phyloP scores from a whole-genome alignment of 2,329 filamentous ascomycete genomes.

The Dothidotthia symphoricarpi region DNA sequence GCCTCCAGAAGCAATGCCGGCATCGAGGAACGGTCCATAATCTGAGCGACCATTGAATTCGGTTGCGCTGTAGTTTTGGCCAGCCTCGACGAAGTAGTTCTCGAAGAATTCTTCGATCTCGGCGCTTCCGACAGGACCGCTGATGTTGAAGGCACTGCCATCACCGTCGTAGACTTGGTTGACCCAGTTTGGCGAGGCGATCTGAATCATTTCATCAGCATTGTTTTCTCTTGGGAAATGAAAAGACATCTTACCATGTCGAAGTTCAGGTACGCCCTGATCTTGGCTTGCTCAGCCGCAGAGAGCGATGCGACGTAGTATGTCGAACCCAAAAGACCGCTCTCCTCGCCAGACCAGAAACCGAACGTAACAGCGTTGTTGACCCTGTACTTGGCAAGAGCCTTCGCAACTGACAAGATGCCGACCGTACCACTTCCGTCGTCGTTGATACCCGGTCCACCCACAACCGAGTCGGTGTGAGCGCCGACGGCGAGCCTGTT shows the following conservation, averaged over 20 bases:
- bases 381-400: conserved; percentile 43
- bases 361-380: conserved; percentile 43
- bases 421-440: conserved; percentile 41
- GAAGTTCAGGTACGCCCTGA: conserved; percentile 45
- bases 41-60: conserved; percentile 42
- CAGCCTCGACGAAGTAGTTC: conserved; percentile 29
- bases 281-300: conserved; percentile 28
- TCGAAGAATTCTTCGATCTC: conserved; percentile 37
- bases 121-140: conserved; percentile 34
- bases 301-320: conserved; percentile 34
- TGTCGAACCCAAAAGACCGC: conserved; percentile 37
- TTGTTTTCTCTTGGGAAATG: too few species aligned
- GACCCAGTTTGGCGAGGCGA: conserved; percentile 40
- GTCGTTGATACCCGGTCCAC: conserved; percentile 45
- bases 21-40: conserved; percentile 40
- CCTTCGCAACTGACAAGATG: conserved; percentile 39
- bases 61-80: conserved; percentile 31
- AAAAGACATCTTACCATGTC: conserved; percentile 33
- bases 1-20: conserved; percentile 38
- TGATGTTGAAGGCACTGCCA: conserved; percentile 32
- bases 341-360: conserved; percentile 43
- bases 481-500: conserved; percentile 40
- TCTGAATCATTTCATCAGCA: conserved; percentile 6
- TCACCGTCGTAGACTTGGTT: conserved; percentile 41
- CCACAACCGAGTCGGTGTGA: conserved; percentile 40